Evolutionary conservation across 2,329 filamentous ascomycete genomes (phyloP), one percentile per base, ranked within the genome.

Genomic region (Ambrosiella xylebori): DNA sequence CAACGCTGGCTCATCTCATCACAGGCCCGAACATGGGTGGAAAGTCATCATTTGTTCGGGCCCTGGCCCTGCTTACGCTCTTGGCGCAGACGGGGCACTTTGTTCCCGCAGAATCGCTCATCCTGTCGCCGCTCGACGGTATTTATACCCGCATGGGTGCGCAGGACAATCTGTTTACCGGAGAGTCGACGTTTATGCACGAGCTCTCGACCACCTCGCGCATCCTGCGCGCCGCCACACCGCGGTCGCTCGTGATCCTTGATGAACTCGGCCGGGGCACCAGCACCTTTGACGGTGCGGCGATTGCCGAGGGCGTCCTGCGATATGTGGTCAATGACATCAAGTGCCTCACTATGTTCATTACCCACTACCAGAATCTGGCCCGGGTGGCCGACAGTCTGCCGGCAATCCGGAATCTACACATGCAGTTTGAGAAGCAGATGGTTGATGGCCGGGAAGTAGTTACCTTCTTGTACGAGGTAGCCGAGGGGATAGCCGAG

Each of bases 21-120:
- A 98, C 93, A 0, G 93, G 93, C 0, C 93, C 93, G 37, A 98
- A 98, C 72, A 98, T 98, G 93, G 93, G 93, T 65, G 93, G 93
- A 59, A 98, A 98, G 68, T 95, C 88, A n/a, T 93, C 86, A 59
- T 98, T 95, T 69, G 91, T 98, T 19, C 88, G 93, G 57, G 87
- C 90, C 63, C 82, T 95, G 50, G 91, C 93, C 8, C 80, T 98
- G 6, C 88, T 97, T 62, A 80, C 86, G 53, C 90, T 98, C 65
- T 90, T 98, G 74, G 89, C 88, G 7, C 93, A 98, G 67, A 85
- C 96, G 62, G 93, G 93, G 55, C 94, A 87, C 41, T 98, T 90
- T 69, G 89, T 98, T 0, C 93, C 93, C 1, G 91, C 91, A 19
- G 75, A 78, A 36, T 76, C 80, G 1, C 81, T 91, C 35, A 71